phyloP scores from a whole-genome alignment of 345 rosid species.

The Angophora floribunda region DNA sequence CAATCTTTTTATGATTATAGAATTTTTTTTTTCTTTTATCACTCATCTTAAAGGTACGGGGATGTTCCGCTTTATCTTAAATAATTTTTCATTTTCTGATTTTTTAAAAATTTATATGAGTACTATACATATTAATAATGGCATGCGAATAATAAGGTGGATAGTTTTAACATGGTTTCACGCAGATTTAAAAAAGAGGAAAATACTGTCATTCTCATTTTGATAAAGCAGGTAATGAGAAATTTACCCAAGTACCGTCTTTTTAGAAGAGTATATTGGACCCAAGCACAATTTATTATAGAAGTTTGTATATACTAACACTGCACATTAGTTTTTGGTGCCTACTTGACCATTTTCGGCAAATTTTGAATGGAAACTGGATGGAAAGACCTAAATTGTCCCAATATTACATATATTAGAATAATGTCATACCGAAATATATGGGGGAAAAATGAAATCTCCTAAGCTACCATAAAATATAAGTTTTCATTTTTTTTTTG shows the following conservation, averaged over 20 bases:
- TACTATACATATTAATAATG: neutral
- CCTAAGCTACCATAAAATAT: neutral
- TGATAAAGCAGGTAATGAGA: neutral
- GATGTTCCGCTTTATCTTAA: neutral
- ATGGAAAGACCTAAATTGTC: neutral
- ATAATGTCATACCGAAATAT: neutral
- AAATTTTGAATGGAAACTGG: neutral
- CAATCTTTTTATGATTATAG: neutral
- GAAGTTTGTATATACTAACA: neutral
- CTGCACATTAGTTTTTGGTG: neutral
- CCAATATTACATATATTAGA: too few relatives aligned
- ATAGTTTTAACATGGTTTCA: neutral
- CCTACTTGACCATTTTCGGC: neutral
- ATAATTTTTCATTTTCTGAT: too few relatives aligned
- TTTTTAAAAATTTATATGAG: too few relatives aligned
- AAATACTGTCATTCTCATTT: neutral
- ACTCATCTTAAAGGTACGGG: neutral
- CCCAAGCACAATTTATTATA: neutral
- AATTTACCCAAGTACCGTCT: neutral
- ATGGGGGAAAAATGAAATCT: neutral
- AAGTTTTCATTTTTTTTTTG: too few relatives aligned
- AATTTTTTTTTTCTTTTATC: neutral
- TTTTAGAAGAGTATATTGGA: neutral
- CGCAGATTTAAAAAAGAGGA: neutral
- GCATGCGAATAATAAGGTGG: neutral